Evolutionary conservation across 1,139 yeast species (phyloP), one percentile per base, ranked within the genome.

Genomic region (Saccharomyces pastorianus): DNA sequence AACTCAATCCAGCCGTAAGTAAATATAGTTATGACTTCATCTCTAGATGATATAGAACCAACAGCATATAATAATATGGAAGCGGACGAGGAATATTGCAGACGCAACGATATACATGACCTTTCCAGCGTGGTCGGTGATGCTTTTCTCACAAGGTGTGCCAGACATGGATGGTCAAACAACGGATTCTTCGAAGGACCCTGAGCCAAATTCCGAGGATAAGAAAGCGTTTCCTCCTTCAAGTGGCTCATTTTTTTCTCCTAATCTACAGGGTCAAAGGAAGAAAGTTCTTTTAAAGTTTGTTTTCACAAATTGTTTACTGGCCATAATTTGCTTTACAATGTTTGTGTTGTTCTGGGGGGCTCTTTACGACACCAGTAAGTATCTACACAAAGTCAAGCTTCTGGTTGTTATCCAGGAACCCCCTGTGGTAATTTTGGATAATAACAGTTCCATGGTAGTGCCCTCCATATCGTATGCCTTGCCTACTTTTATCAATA

Each of bases 361-460:
- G 17, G 44, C 58, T 11, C 48, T 47, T 6, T 57, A 55, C 27
- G 50, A 53, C 6, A 56, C 59, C 3, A 31, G 47, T 6, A 51
- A 47, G 26, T 57, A 58, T 38, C 51, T 53, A 23, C 49, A 52
- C 47, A 56, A 58, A 32, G 53, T 59, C n/a, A 50, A 53, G n/a
- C 17, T 52, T 2, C 25, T 59, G 29, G 53, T 52, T n/a, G 59
- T 59, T 3, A 26, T 56, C 7, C 61, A 59, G 44, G 60, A 58
- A 32, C 55, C 55, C 47, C 31, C n/a, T 25, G 42, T 17, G 29
- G 42, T 26, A 23, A 38, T n/a, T 6, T 25, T 31, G 32, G 44
- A 23, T 6, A 31, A 11, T 13, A 31, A 50, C n/a, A 47, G 27
- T 13, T 38, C 17, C 14, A 26, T 51, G 28, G 51, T 49, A 3